Evolutionary conservation across 345 rosid genomes (phyloP).

Genomic region (Brassica incana): DNA sequence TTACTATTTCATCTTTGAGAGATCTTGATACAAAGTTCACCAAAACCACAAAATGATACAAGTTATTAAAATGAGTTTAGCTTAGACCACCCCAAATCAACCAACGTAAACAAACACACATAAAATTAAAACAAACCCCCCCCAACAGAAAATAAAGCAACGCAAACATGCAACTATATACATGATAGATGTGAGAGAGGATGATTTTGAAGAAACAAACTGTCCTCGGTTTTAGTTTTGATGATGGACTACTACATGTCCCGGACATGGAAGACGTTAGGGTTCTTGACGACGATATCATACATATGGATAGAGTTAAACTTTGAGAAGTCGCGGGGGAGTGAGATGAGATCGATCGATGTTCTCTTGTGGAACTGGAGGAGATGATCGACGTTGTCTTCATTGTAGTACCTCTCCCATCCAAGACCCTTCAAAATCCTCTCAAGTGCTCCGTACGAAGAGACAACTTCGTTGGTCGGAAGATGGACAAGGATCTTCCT

Average conservation of each 20-base stretch:
- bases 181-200: conserved; percentile 13
- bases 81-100: conserved; percentile 27
- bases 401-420: conserved; percentile 88
- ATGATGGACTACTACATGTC: conserved; percentile 45
- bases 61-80: conserved; percentile 25
- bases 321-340: conserved; percentile 79
- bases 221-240: not conserved
- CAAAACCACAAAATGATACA: conserved; percentile 11
- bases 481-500: conserved; percentile 69
- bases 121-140: not conserved
- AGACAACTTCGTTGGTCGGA: conserved; percentile 60
- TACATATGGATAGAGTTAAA: conserved; percentile 84
- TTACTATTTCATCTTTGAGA: not conserved
- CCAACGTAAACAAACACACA: conserved; percentile 19
- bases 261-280: conserved; percentile 76
- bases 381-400: conserved; percentile 55
- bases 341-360: conserved; percentile 88
- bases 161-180: not conserved
- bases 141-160: conserved; percentile 5
- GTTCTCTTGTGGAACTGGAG: conserved; percentile 79
- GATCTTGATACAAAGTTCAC: conserved; percentile 7
- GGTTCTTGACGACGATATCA: conserved; percentile 85
- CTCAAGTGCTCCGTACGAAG: conserved; percentile 68
- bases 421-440: conserved; percentile 65
- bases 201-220: not conserved